Base-by-base conservation (phyloP, 164 flowering plant species). In the Buxus sempervirens region DNA sequence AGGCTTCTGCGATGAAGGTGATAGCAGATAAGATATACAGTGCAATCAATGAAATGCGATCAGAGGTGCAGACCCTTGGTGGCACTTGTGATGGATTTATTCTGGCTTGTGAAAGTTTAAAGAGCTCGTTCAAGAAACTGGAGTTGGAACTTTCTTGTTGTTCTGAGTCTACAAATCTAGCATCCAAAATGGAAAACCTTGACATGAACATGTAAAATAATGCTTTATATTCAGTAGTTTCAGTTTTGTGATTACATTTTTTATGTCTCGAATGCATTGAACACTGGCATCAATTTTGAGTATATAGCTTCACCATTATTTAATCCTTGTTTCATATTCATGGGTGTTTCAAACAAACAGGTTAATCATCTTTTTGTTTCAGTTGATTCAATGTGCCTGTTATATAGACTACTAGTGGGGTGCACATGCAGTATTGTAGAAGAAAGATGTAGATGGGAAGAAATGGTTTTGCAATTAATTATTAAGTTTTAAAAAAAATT, bases 121-220 rank as follows among this genome's bases (percentile, higher is more conserved):
- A 75, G 65, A 67, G 67, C 59, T 79, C 89, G 8, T 32, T 91
- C 72, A 74, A 61, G 66, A 76, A 67, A 53, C 70, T 90, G 66
- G 82, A 75, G 7, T 69, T 79, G n/a, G 83, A 71, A 58, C 60
- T 91, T 53, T n/a, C n/a, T n/a, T 73, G 71, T 60, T 66, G 63
- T 54, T 66, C 72, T 0, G 58, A 69, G 48, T 21, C 58, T 7
- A 60, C 25, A 62, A 83, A 79, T 72, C 54, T 82, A 28, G 77
- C 69, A 32, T 56, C 78, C n/a, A 66, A 73, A 70, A 42, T 93
- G 75, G 82, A 90, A 62, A 79, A 76, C 54, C 82, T 90, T 76
- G 70, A 63, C 41, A 57, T 87, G 56, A 74, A 59, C 70, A 66
- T 36, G 63, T 72, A 75, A 68, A 60, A 45, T 1, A 15, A 45